Evolutionary conservation across 306 rosid genomes (phyloP).

Genomic region (Delonix regia): DNA sequence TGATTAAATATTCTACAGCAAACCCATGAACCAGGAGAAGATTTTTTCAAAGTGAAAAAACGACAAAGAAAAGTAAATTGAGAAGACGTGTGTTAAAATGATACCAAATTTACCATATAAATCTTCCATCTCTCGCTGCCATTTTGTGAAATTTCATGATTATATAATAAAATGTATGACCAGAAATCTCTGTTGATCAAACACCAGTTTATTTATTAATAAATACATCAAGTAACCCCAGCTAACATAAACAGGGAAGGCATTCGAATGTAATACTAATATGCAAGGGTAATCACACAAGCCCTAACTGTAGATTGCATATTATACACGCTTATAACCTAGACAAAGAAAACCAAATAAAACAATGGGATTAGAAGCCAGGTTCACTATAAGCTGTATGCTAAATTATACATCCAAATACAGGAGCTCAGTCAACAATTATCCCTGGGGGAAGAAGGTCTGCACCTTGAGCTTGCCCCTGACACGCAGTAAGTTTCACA

Average conservation of each 20-base stretch:
- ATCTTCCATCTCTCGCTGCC: not conserved
- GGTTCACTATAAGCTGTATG: conserved; percentile 53
- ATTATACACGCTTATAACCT: conserved; percentile 48
- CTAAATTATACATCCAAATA: conserved; percentile 56
- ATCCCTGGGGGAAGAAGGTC: conserved; percentile 63
- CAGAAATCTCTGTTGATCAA: not conserved
- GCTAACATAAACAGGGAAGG: conserved; percentile 27
- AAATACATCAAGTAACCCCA: conserved; percentile 36
- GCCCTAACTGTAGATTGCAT: conserved; percentile 50
- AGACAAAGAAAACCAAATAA: conserved; percentile 48
- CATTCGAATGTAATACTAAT: conserved; percentile 30
- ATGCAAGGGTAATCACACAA: conserved; percentile 51
- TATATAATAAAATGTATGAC: conserved; percentile 9
- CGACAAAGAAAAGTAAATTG: not conserved
- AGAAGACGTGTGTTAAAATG: not conserved
- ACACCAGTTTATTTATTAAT: conserved; percentile 18
- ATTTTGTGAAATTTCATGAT: not conserved
- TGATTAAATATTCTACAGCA: not conserved
- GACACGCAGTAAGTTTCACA: conserved; percentile 63
- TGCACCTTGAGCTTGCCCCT: conserved; percentile 48
- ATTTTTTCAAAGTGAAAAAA: not conserved
- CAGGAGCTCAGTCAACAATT: conserved; percentile 52
- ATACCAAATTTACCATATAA: not conserved
- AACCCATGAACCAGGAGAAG: not conserved
- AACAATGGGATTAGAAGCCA: conserved; percentile 56